Base-by-base conservation (phyloP, 1,284 basidiomycete genomes). In the Lignosus rhinocerotis region DNA sequence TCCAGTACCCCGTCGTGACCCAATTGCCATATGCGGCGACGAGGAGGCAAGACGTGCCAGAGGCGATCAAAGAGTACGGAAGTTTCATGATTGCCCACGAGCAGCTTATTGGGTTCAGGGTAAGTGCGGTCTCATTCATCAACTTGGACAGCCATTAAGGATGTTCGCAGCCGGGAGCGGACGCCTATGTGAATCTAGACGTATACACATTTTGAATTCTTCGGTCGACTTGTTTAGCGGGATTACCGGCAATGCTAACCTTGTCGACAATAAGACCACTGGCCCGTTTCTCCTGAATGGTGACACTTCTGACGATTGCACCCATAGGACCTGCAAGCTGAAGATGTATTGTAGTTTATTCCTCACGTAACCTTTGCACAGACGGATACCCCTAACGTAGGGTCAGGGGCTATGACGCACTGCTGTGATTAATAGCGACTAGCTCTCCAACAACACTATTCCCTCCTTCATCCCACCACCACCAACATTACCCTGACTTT, bases 201-300 rank as follows among this genome's bases (percentile, higher is more conserved):
- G 64, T 60, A 5, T 60, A 39, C 11, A 39, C 36, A 12, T 39
- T 39, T 12, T 39, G 11, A 39, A 67, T 53, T 67, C 69, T 39
- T 58, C 71, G 21, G 68, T 69, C 50, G 69, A 72, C 1, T 25
- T 25, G 25, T 2, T 25, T 2, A 25, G 25, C 4, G 25, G 25
- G 25, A 25, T 25, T 4, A 25, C 25, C 2, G 25, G 25, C 25
- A 25, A 25, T 25, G 25, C 25, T 25, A 25, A 25, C 4, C 25
- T 25, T 2, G 25, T 25, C 25, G 25, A 2, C 25, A 25, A 25
- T 4, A 4, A 25, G 25, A n/a, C n/a, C 4, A 4, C 4, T 25
- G 25, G 25, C 25, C 4, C 25, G 4, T 25, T 25, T 4, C 25
- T 25, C 25, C 4, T 25, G 25, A 25, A 25, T 25, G 25, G 25